Evolutionary conservation across 352 stramenopile species (phyloP).

Genomic region (Phytophthora hybrid): DNA sequence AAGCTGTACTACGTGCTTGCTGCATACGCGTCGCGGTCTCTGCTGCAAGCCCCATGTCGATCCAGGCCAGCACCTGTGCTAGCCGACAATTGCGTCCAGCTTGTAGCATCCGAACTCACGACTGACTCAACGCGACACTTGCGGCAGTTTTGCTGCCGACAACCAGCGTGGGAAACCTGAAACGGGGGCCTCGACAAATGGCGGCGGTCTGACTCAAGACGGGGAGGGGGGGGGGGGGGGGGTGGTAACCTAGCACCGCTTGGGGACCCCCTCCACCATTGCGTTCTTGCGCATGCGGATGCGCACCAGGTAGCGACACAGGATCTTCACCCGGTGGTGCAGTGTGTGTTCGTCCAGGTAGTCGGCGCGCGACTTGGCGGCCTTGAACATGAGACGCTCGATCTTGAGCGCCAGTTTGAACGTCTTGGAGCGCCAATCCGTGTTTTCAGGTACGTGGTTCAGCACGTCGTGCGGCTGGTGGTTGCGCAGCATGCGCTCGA

Average conservation of each 20-base stretch:
- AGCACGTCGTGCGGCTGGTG: constrained; percentile 71
- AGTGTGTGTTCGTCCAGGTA: constrained; percentile 66
- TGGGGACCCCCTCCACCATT: constrained; percentile 35
- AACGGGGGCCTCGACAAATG: neutral
- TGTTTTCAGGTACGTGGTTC: constrained; percentile 68
- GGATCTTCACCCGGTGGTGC: constrained; percentile 52
- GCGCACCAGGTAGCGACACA: constrained; percentile 65
- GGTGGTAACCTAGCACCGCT: constrained; percentile 33
- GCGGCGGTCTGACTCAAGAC: neutral
- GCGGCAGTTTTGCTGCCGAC: neutral
- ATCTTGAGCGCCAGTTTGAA: constrained; percentile 72
- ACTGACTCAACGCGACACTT: constrained; percentile 11
- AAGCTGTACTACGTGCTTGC: constrained; percentile 24
- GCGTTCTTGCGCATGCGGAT: constrained; percentile 71
- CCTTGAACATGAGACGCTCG: constrained; percentile 69
- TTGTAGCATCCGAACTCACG: neutral
- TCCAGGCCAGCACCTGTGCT: neutral
- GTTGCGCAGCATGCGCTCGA: constrained; percentile 69
- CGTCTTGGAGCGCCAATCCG: constrained; percentile 66
- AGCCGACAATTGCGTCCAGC: neutral
- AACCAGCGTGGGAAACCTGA: neutral
- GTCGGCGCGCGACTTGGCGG: constrained; percentile 54
- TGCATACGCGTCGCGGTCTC: constrained; percentile 5
- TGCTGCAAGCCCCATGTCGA: neutral
- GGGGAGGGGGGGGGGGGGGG: too few relatives aligned